Evolutionary conservation across 495 filamentous ascomycete genomes (phyloP), one percentile per base, ranked within the genome.

Genomic region (Parathielavia appendiculata): DNA sequence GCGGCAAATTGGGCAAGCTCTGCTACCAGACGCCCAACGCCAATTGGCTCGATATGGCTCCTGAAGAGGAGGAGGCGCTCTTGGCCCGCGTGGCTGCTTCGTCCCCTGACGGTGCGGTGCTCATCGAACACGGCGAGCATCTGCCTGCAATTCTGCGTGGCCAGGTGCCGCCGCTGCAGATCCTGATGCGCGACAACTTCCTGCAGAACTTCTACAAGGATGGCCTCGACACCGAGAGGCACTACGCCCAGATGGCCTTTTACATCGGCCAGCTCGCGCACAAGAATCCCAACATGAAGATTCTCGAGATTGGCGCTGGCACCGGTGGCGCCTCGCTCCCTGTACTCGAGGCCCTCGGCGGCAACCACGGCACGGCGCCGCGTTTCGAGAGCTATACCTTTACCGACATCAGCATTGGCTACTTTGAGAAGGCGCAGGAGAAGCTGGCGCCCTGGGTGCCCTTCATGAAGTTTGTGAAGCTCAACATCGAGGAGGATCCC

Each of bases 401-500:
- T 14, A 53, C 51, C 6, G 51, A 53, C 19, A 9, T 53, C 0
- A 32, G 22, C 2, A 2, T 38, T 1, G 51, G 13, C 9, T 53
- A 32, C 38, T 53, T 53, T 9, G 51, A 53, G 38, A 14, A 5
- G 0, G 57, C 49, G 5, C 4, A 6, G 2, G 58, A 80, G 36
- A 69, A 70, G 22, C 73, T 81, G 26, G 66, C 61, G 30, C 54
- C 65, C 0, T 67, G 66, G 17, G 57, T 51, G 0, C 68, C 68
- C 23, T 40, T 68, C 41, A 77, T 85, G 46, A 66, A 75, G 0
- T 84, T 73, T 56, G 57, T 61, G 19, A 63, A 61, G 5, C 60
- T 84, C 0, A 72, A 86, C 57, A 79, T 84, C 34, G 73, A 73
- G 26, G 58, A 66, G 13, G 76, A 81, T 51, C 77, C 77, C 2